Conservation (phyloP, 2,329 filamentous ascomycete species). For the Neonectria neomacrospora region DNA sequence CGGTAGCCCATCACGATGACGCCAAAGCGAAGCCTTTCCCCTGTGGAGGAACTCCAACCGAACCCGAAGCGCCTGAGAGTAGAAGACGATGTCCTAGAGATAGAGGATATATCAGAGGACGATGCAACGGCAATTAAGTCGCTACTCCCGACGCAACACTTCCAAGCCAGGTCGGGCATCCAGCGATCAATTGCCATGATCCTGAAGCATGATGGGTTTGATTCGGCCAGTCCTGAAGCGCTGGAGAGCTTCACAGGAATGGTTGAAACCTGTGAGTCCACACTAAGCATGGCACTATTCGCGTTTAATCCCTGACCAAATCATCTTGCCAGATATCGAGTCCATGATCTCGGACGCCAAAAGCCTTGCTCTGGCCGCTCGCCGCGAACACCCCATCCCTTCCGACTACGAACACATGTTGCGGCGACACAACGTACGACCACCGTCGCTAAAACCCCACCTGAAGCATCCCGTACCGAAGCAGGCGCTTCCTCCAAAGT, state of each 20-base stretch:
- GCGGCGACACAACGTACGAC: slow-evolving; percentile 61
- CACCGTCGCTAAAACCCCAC: slow-evolving; percentile 65
- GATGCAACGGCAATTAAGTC: slow-evolving; percentile 35
- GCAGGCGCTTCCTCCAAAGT: slow-evolving; percentile 52
- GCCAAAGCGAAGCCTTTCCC: slow-evolving; percentile 53
- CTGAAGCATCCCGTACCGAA: slow-evolving; percentile 63
- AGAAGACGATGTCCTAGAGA: slow-evolving; percentile 13
- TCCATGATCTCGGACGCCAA: slow-evolving; percentile 62
- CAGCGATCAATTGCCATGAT: slow-evolving; percentile 66
- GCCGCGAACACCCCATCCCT: slow-evolving; percentile 65
- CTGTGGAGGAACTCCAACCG: slow-evolving; percentile 42
- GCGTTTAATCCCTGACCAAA: slow-evolving; percentile 32
- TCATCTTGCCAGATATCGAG: slow-evolving; percentile 56
- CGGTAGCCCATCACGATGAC: slow-evolving; percentile 39
- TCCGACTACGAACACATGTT: slow-evolving; percentile 67
- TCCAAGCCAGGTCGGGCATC: slow-evolving; percentile 53
- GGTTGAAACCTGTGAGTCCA: slow-evolving; percentile 66
- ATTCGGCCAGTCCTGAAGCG: slow-evolving; percentile 64
- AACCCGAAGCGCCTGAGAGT: slow-evolving; percentile 47
- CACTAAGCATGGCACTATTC: too few species aligned
- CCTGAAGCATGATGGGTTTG: slow-evolving; percentile 69
- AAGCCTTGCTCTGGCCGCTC: slow-evolving; percentile 58
- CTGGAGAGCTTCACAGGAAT: slow-evolving; percentile 67
- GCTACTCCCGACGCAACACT: slow-evolving; percentile 46
- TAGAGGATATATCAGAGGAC: slow-evolving; percentile 27